Evolutionary conservation across 1,139 yeast species (phyloP).

Genomic region (Candida sanyaensis): DNA sequence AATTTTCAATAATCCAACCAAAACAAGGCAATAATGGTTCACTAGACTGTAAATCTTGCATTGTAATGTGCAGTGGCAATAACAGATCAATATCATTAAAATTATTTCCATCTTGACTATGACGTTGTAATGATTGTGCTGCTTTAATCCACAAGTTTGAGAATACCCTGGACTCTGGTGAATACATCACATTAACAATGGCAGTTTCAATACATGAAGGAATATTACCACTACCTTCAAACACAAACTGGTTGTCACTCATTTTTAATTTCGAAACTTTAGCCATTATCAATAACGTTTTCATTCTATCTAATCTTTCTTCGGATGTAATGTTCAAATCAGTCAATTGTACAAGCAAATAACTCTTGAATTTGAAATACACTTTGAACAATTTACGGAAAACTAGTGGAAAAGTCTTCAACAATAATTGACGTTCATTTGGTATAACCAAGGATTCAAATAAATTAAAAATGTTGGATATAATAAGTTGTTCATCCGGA

Average conservation of each 20-base stretch:
- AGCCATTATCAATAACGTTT: constrained; percentile 64
- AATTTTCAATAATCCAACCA: constrained; percentile 60
- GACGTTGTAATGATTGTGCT: constrained; percentile 31
- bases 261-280: constrained; percentile 71
- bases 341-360: constrained; percentile 64
- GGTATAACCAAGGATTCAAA: constrained; percentile 57
- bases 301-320: constrained; percentile 71
- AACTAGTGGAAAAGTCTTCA: constrained; percentile 65
- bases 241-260: constrained; percentile 61
- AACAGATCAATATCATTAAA: constrained; percentile 37
- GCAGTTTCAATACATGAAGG: constrained; percentile 91
- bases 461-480: constrained; percentile 74
- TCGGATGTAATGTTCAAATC: constrained; percentile 57
- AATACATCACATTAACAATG: constrained; percentile 67
- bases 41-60: constrained; percentile 30
- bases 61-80: constrained; percentile 32
- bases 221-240: constrained; percentile 51
- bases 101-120: constrained; percentile 8
- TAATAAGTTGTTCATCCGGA: constrained; percentile 57
- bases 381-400: constrained; percentile 67
- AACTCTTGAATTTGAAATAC: constrained; percentile 67
- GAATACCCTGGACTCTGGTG: constrained; percentile 79
- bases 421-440: constrained; percentile 43
- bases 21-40: constrained; percentile 71
- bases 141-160: constrained; percentile 65